phyloP scores from a whole-genome alignment of 208 protist species.

The Trypanosoma avium region DNA sequence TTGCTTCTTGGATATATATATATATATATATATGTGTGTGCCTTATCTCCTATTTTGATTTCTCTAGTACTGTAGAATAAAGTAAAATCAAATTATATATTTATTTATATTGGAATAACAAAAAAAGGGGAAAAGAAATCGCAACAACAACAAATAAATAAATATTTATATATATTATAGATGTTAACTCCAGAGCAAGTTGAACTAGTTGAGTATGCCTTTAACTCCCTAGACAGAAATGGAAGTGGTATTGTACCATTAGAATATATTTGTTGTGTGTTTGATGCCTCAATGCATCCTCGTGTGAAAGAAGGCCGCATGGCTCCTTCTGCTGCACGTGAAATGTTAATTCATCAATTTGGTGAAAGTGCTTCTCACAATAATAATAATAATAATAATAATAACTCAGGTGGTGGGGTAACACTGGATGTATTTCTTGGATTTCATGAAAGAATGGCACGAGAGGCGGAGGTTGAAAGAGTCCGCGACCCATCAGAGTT shows the following conservation, averaged over 20 bases:
- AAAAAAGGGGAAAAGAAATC: neutral
- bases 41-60: neutral
- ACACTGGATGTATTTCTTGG: constrained; percentile 78
- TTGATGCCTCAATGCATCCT: constrained; percentile 68
- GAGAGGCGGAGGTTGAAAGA: constrained; percentile 60
- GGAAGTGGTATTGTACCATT: constrained; percentile 48
- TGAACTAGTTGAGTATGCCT: constrained; percentile 22
- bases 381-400: no score
- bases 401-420: constrained; percentile 53
- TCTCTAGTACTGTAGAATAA: neutral
- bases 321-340: constrained; percentile 60
- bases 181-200: constrained; percentile 21
- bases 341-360: constrained; percentile 67
- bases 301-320: constrained; percentile 74
- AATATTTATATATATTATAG: neutral
- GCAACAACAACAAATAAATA: neutral
- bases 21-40: constrained; percentile 1
- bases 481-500: constrained; percentile 55
- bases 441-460: constrained; percentile 78
- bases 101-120: no score
- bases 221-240: constrained; percentile 28
- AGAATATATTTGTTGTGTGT: constrained; percentile 46
- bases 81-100: no score
- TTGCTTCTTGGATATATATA: constrained; percentile 4
- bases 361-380: constrained; percentile 40